Base-by-base conservation (phyloP, 164 flowering plant genomes). In the Protea cynaroides region DNA sequence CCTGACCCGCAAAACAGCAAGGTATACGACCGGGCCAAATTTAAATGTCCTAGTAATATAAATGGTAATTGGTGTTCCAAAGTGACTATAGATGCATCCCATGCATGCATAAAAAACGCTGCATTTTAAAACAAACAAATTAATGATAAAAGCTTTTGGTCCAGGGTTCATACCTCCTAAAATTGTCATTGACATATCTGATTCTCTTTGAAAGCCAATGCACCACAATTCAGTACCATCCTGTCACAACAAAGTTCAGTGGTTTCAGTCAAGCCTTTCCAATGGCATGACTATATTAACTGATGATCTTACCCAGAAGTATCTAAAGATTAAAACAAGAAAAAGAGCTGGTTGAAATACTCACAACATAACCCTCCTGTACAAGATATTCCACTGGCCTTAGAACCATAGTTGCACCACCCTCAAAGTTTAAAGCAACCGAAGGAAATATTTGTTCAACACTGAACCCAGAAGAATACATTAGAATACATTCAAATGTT, bases 191-290 rank as follows among this genome's bases (percentile, higher is more conserved):
- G 74, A 84, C 72, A 82, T 88, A 62, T 89, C 92, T 44, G 72
- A 79, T 64, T 76, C 75, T 67, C 80, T 84, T 76, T 84, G 93
- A 74, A 92, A 88, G 67, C 97, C 99, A 56, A 94, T 79, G 80
- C 99, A 94, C 97, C 97, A 91, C n/a, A 78, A 71, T 11, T 78
- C 75, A 58, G 80, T 82, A 66, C 80, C 86, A 65, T 78, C 84
- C 99, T 94, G 83, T 7, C 58, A 72, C 17, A 60, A 65, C 43
- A 65, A 62, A 36, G 43, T 11, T 21, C 25, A 7, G 24, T 43
- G 14, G 54, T 22, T 56, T 61, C 69, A 59, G 46, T 51, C 19
- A 53, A 62, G 34, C 50, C 22, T 43, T 23, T 7, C 11, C 1
- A 38, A 52, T 17, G 29, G 23, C 36, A 55, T 43, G 24, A 61